Conservation (phyloP, 1,284 basidiomycete species). For the Tilletia setariae region DNA sequence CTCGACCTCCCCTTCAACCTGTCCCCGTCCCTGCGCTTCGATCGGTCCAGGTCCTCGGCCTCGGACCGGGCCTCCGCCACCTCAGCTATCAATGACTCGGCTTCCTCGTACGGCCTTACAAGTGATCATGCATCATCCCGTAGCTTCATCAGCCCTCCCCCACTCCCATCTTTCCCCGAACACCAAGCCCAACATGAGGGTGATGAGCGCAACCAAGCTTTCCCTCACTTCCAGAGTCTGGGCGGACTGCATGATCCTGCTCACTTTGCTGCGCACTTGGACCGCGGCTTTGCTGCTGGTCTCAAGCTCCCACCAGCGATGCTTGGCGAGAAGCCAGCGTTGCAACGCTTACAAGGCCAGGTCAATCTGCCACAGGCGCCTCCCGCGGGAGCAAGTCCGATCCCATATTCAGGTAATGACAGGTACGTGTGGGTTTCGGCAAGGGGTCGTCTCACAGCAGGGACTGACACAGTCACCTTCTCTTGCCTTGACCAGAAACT, state of each 20-base stretch:
- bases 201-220: not conserved
- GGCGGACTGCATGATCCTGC: too few species aligned
- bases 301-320: not conserved
- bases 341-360: too few species aligned
- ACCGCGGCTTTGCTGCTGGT: not conserved
- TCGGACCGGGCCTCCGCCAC: slow-evolving; percentile 9
- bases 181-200: not conserved
- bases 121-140: slow-evolving; percentile 5
- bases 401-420: too few species aligned
- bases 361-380: too few species aligned
- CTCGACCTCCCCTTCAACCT: slow-evolving; percentile 8
- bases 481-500: too few species aligned
- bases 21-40: slow-evolving; percentile 7
- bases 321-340: too few species aligned
- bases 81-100: slow-evolving; percentile 7
- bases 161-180: slow-evolving; percentile 9
- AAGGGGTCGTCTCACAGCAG: too few species aligned
- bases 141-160: slow-evolving; percentile 1
- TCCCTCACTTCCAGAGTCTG: too few species aligned
- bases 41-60: slow-evolving; percentile 6
- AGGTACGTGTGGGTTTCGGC: too few species aligned
- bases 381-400: too few species aligned
- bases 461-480: too few species aligned
- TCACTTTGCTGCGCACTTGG: not conserved
- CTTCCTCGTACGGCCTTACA: slow-evolving; percentile 8